Evolutionary conservation across 768 basidiomycete species (phyloP).

Genomic region (Boletellus ananas): DNA sequence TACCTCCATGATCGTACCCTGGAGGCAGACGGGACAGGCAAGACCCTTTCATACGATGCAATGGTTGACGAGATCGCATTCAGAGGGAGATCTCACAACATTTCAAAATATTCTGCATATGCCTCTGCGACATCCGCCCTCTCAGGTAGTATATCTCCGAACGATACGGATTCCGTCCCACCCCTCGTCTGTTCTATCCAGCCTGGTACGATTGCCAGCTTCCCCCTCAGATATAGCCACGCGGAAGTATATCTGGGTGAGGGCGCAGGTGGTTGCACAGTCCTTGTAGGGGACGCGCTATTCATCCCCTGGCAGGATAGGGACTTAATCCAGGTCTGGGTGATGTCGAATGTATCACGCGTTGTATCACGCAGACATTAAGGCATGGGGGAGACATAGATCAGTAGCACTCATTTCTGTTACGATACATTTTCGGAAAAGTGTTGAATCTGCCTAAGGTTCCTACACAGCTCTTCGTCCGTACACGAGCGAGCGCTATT

Average conservation of each 20-base stretch:
- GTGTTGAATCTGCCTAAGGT: conserved; percentile 39
- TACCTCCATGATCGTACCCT: conserved; percentile 62
- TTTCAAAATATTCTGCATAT: conserved; percentile 60
- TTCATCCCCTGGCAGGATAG: conserved; percentile 95
- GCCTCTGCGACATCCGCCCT: conserved; percentile 40
- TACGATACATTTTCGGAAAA: neutral
- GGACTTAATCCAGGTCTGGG: conserved; percentile 92
- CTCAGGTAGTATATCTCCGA: conserved; percentile 53
- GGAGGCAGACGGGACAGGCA: conserved; percentile 45
- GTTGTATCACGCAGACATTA: conserved; percentile 57
- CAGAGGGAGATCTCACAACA: conserved; percentile 68
- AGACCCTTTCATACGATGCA: conserved; percentile 44
- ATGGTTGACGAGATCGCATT: conserved; percentile 64
- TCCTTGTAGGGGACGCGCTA: conserved; percentile 92
- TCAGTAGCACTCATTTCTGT: conserved; percentile 28
- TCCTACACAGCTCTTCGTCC: conserved; percentile 69
- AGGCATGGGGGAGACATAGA: conserved; percentile 79
- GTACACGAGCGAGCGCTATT: conserved; percentile 79
- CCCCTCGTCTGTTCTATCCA: conserved; percentile 74
- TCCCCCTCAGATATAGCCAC: conserved; percentile 85
- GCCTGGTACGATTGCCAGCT: conserved; percentile 73
- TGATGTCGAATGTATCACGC: conserved; percentile 72
- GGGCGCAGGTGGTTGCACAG: conserved; percentile 63
- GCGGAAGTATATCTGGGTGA: conserved; percentile 84
- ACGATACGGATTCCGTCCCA: conserved; percentile 62